Conservation (phyloP, 805 yeast genomes). For the Metschnikowia lachancei region DNA sequence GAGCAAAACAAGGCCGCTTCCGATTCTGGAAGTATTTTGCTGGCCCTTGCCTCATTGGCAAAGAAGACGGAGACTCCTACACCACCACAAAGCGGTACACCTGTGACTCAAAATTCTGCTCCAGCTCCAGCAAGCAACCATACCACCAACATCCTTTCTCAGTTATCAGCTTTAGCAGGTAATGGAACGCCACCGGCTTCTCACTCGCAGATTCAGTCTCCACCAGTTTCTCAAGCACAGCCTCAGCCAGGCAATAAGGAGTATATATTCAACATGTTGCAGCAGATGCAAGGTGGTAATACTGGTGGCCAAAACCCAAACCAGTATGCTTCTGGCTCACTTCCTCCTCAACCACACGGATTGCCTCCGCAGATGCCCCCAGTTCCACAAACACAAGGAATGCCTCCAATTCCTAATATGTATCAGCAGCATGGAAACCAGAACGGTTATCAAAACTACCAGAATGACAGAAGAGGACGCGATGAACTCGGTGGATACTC, state of each 20-base stretch:
- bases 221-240: conserved; percentile 15
- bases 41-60: conserved; percentile 66
- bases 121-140: conserved; percentile 17
- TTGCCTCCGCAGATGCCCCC: conserved; percentile 7
- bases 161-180: conserved; percentile 41
- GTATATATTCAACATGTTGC: conserved; percentile 50
- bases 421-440: conserved; percentile 13
- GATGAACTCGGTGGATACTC: conserved; percentile 36
- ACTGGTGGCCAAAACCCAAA: not conserved
- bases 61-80: conserved; percentile 36
- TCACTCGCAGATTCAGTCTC: conserved; percentile 13
- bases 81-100: conserved; percentile 29
- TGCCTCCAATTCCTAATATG: conserved; percentile 14
- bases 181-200: conserved; percentile 14
- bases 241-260: conserved; percentile 29
- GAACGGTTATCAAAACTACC: conserved; percentile 12
- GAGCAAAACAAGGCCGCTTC: conserved; percentile 23
- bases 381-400: conserved; percentile 10
- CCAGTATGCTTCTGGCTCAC: conserved; percentile 2
- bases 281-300: conserved; percentile 42
- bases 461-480: conserved; percentile 30
- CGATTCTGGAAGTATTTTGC: conserved; percentile 63
- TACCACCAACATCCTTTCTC: conserved; percentile 42
- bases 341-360: conserved; percentile 3
- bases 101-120: conserved; percentile 20